Evolutionary conservation across 2,329 filamentous ascomycete genomes (phyloP).

Genomic region (Cytospora chrysosperma): DNA sequence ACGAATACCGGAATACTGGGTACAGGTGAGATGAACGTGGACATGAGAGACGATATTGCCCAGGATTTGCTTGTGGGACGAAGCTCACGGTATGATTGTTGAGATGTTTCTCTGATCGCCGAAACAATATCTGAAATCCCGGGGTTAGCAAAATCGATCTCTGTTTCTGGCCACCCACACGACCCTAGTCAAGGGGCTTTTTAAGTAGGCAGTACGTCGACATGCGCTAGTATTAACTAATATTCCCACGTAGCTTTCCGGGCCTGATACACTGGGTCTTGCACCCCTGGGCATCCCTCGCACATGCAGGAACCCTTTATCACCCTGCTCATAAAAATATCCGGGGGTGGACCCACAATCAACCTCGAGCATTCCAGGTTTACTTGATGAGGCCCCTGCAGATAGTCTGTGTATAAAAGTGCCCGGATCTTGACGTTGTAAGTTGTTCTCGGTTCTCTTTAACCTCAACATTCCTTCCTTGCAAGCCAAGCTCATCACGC

Average conservation of each 20-base stretch:
- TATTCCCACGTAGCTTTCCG: background rate
- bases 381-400: background rate
- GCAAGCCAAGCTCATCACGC: slow-evolving; percentile 16
- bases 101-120: background rate
- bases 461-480: slow-evolving; percentile 7
- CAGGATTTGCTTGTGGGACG: background rate
- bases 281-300: background rate
- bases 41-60: background rate
- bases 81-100: background rate
- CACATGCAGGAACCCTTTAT: background rate
- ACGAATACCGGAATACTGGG: background rate
- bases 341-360: background rate
- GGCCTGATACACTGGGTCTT: background rate
- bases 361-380: background rate
- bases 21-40: background rate
- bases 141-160: background rate
- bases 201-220: no score
- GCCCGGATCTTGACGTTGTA: background rate
- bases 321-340: background rate
- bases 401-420: background rate
- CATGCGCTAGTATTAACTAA: background rate
- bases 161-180: background rate
- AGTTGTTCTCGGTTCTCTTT: background rate
- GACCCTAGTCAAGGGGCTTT: background rate
- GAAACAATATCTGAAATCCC: background rate